Percentiles rank a stretch among this genome's conserved stretches.
Evolutionary conservation across 2,329 filamentous ascomycete species (phyloP).

Genomic region (Penicillium sp.): DNA sequence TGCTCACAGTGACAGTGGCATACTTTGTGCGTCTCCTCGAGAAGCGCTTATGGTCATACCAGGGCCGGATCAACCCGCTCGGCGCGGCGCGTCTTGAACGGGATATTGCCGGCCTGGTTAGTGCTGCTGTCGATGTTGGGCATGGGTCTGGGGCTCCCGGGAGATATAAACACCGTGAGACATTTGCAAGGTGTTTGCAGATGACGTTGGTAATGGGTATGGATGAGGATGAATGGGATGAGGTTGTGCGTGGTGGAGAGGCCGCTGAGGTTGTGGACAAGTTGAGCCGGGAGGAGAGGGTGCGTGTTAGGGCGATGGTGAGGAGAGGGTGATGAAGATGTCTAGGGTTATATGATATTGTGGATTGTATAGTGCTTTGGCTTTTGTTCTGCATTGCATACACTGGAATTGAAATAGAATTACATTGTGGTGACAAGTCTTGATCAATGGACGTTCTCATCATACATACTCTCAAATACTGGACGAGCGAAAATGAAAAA

Average conservation of each 20-base stretch:
- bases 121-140: constrained; percentile 39
- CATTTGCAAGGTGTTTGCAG: constrained; percentile 71
- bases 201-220: constrained; percentile 84
- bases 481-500: no score
- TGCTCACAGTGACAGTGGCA: constrained; percentile 67
- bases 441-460: no score
- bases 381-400: background rate
- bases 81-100: constrained; percentile 79
- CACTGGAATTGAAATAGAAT: background rate
- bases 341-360: background rate
- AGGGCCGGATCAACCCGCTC: constrained; percentile 71
- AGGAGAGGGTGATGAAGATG: constrained; percentile 7
- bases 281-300: constrained; percentile 67
- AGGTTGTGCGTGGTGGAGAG: constrained; percentile 52
- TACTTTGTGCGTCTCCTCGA: constrained; percentile 76
- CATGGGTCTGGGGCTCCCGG: constrained; percentile 29
- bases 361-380: background rate
- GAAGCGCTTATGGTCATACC: constrained; percentile 77
- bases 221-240: constrained; percentile 94
- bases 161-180: constrained; percentile 71
- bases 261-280: constrained; percentile 54
- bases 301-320: constrained; percentile 67
- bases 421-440: no score
- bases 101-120: constrained; percentile 71
- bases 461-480: no score